These are phyloP conservation scores for Yamadazyma diospyri DNA, from an alignment of 1,139 yeast genomes.

Conservation along the genomic window DNA sequence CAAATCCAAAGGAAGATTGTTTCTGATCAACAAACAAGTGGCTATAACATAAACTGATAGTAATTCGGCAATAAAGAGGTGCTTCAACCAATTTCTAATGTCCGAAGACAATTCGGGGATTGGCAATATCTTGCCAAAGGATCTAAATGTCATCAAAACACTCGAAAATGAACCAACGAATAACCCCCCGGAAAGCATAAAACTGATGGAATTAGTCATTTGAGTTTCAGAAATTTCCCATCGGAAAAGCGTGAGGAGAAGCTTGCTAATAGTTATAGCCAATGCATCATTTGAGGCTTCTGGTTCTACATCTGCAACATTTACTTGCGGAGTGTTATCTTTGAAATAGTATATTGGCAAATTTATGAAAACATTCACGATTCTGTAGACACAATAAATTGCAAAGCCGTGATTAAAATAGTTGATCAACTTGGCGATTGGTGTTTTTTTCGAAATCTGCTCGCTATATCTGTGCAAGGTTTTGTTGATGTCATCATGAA, in stretches of 20 bases:
- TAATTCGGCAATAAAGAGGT: constrained; percentile 61
- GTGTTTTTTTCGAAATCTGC: constrained; percentile 10
- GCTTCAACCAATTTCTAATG: constrained; percentile 35
- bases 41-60: constrained; percentile 79
- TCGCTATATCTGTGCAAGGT: constrained; percentile 16
- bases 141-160: constrained; percentile 50
- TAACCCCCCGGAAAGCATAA: constrained; percentile 60
- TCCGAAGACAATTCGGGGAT: constrained; percentile 16
- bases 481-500: constrained; percentile 30
- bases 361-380: constrained; percentile 44
- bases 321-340: constrained; percentile 1
- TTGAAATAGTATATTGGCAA: constrained; percentile 27
- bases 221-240: constrained; percentile 42
- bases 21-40: constrained; percentile 71
- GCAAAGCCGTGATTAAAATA: constrained; percentile 39
- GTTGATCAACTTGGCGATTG: constrained; percentile 4
- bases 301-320: constrained; percentile 12
- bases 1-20: constrained; percentile 66
- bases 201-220: constrained; percentile 61
- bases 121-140: constrained; percentile 30
- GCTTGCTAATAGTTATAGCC: constrained; percentile 61
- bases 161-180: constrained; percentile 68
- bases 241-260: constrained; percentile 28
- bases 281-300: constrained; percentile 47
- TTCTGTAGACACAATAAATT: constrained; percentile 62